These are phyloP conservation scores for Paraphaeosphaeria minitans DNA, from an alignment of 2,329 filamentous ascomycete species.

Conservation along the genomic window DNA sequence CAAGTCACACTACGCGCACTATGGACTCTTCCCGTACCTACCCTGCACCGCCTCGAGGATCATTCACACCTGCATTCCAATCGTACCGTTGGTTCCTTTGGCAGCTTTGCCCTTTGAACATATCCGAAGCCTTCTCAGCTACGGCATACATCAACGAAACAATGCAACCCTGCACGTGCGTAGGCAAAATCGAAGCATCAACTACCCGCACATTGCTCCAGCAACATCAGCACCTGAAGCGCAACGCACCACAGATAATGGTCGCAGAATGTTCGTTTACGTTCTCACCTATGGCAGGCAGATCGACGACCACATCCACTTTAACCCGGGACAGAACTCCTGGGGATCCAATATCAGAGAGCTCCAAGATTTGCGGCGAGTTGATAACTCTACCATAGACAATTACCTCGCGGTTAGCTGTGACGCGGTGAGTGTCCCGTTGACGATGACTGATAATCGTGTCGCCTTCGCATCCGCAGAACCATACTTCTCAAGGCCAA, in stretches of 20 bases:
- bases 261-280: slow-evolving; percentile 43
- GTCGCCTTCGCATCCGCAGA: no score
- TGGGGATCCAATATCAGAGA: neutral
- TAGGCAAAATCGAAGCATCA: slow-evolving; percentile 36
- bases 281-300: slow-evolving; percentile 42
- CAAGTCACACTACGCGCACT: neutral
- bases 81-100: slow-evolving; percentile 7
- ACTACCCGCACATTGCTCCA: slow-evolving; percentile 32
- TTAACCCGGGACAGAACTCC: slow-evolving; percentile 33
- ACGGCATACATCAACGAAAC: slow-evolving; percentile 38
- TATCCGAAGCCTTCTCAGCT: slow-evolving; percentile 38
- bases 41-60: neutral
- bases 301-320: slow-evolving; percentile 35
- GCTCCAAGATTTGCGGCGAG: no score
- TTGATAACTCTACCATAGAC: no score
- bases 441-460: no score
- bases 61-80: neutral
- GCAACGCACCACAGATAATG: slow-evolving; percentile 21
- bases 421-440: no score
- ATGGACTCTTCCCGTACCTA: neutral
- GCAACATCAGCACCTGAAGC: neutral
- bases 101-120: slow-evolving; percentile 28
- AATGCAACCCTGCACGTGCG: slow-evolving; percentile 36
- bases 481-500: no score
- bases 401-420: no score